Conservation (phyloP, 257 asterid species). For the Rehmannia glutinosa region DNA sequence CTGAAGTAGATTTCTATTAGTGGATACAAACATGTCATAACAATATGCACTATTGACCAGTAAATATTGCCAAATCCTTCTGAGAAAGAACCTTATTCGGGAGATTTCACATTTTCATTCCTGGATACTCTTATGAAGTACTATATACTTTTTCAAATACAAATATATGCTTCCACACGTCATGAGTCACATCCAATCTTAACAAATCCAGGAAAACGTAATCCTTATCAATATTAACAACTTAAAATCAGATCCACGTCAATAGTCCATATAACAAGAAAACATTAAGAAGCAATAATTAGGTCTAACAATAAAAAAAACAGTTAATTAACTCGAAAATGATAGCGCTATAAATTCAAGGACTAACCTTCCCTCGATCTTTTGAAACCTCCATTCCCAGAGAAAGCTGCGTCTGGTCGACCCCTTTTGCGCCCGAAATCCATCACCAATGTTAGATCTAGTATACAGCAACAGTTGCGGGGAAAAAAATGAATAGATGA, state of each 20-base stretch:
- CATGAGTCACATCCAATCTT: not conserved
- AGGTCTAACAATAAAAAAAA: not conserved
- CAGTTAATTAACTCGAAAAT: not conserved
- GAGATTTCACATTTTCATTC: no score
- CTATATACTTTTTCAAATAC: not conserved
- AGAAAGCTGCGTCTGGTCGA: constrained; percentile 24
- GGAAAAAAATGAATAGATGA: no score
- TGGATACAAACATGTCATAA: not conserved
- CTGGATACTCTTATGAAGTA: no score
- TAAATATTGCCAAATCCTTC: not conserved
- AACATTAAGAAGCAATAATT: not conserved
- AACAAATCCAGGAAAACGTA: not conserved
- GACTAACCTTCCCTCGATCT: constrained; percentile 37
- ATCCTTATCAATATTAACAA: not conserved
- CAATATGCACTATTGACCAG: not conserved
- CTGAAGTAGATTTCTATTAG: not conserved
- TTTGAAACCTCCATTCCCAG: constrained; percentile 39
- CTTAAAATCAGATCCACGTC: not conserved
- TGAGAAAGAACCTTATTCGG: no score
- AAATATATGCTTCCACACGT: no score
- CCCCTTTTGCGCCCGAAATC: constrained; percentile 47
- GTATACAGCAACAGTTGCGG: not conserved
- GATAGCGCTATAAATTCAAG: not conserved
- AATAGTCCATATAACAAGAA: not conserved
- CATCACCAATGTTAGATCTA: constrained; percentile 21